Evolutionary conservation across 139 green algal species (phyloP).

Genomic region (Chlamydomonas urium): DNA sequence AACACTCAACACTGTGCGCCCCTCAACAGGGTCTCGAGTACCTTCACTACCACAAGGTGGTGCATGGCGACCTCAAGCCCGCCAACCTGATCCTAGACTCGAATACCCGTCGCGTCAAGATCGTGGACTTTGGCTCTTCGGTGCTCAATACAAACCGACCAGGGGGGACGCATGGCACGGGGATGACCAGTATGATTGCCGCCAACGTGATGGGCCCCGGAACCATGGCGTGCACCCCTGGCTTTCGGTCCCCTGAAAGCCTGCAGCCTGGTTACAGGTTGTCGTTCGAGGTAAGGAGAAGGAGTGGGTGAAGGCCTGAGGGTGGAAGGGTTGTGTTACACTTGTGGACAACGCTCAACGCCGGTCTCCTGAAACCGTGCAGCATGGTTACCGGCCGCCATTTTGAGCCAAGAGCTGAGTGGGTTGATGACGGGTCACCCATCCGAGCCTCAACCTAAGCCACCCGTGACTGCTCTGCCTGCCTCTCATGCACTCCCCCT

Average conservation of each 20-base stretch:
- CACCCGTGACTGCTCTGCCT: too few species aligned
- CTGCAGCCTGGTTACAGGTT: slow-evolving; percentile 41
- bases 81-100: slow-evolving; percentile 27
- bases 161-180: too few species aligned
- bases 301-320: not conserved
- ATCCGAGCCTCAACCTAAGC: too few species aligned
- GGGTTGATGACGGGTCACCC: too few species aligned
- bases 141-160: slow-evolving; percentile 21
- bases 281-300: slow-evolving; percentile 38
- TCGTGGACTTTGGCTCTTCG: slow-evolving; percentile 52
- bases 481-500: too few species aligned
- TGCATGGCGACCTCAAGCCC: slow-evolving; percentile 26
- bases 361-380: too few species aligned
- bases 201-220: not conserved
- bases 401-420: too few species aligned
- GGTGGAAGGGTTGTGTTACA: too few species aligned
- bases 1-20: too few species aligned
- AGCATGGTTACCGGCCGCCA: too few species aligned
- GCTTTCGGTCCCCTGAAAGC: slow-evolving; percentile 48
- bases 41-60: slow-evolving; percentile 28
- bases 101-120: slow-evolving; percentile 42
- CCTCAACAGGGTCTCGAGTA: slow-evolving; percentile 56
- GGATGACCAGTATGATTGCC: too few species aligned
- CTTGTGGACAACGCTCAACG: too few species aligned
- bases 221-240: slow-evolving; percentile 31